These are phyloP conservation scores for Ceratobasidium theobromae DNA, from an alignment of 1,284 basidiomycete species.

Conservation along the genomic window DNA sequence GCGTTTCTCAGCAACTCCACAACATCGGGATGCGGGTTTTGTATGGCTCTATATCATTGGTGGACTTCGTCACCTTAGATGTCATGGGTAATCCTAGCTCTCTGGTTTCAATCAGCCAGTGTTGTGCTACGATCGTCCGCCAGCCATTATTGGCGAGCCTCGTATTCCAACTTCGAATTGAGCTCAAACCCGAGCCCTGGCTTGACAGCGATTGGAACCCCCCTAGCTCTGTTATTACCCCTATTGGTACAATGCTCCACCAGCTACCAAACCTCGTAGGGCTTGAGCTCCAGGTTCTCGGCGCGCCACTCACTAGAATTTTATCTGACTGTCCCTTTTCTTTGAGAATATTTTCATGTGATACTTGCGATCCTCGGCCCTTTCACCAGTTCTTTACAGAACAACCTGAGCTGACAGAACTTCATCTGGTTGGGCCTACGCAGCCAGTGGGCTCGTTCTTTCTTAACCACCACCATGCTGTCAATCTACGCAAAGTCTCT, in stretches of 20 bases:
- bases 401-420: constrained; percentile 1
- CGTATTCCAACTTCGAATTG: not conserved
- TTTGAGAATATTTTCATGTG: constrained; percentile 10
- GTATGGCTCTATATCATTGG: constrained; percentile 5
- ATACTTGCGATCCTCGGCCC: constrained; percentile 20
- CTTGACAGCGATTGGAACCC: not conserved
- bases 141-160: constrained; percentile 5
- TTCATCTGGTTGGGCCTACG: constrained; percentile 17
- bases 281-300: constrained; percentile 13
- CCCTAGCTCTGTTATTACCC: constrained; percentile 1
- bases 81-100: constrained; percentile 17
- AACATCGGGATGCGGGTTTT: constrained; percentile 9
- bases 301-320: not conserved
- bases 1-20: constrained; percentile 4
- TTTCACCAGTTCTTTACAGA: not conserved
- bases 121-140: constrained; percentile 16
- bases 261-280: constrained; percentile 7
- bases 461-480: not conserved
- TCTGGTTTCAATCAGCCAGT: constrained; percentile 1
- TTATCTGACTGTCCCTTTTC: constrained; percentile 3
- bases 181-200: not conserved
- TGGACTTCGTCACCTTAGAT: constrained; percentile 12
- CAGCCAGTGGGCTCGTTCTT: constrained; percentile 21
- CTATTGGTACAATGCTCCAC: constrained; percentile 17
- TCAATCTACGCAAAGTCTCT: constrained; percentile 13